Evolutionary conservation across 768 basidiomycete genomes (phyloP).

Genomic region (Lentinula guzmanii): DNA sequence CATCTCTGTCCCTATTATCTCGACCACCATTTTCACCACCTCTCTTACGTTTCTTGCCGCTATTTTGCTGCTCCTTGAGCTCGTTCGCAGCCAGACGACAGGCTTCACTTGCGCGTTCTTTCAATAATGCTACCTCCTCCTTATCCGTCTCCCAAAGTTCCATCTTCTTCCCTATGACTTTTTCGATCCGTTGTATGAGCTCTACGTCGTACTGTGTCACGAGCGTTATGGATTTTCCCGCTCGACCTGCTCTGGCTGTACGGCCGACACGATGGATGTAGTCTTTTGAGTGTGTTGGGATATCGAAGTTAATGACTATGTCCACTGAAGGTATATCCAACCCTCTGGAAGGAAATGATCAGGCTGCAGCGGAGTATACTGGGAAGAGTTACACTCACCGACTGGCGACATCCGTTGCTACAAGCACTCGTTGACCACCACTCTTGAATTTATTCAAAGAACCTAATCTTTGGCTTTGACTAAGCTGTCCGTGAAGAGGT

Average conservation of each 20-base stretch:
- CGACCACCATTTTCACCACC: constrained; percentile 55
- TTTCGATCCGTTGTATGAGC: constrained; percentile 90
- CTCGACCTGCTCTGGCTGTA: constrained; percentile 95
- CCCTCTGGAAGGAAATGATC: constrained; percentile 45
- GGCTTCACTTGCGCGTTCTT: constrained; percentile 88
- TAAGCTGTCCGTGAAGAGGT: constrained; percentile 92
- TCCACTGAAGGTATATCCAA: constrained; percentile 96
- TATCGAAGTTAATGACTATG: constrained; percentile 95
- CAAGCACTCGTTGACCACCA: constrained; percentile 84
- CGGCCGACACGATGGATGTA: constrained; percentile 98
- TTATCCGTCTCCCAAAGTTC: constrained; percentile 80
- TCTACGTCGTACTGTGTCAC: constrained; percentile 99
- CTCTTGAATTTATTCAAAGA: constrained; percentile 94
- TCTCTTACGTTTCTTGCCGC: constrained; percentile 61
- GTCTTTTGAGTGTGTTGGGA: constrained; percentile 97
- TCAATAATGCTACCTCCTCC: constrained; percentile 81
- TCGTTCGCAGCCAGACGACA: constrained; percentile 22
- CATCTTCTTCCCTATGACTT: constrained; percentile 89
- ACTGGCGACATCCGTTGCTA: constrained; percentile 96
- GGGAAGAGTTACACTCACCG: constrained; percentile 42
- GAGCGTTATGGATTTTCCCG: constrained; percentile 95
- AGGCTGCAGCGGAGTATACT: constrained; percentile 64
- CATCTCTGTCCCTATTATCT: constrained; percentile 89
- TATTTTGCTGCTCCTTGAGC: constrained; percentile 44
- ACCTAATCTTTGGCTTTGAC: constrained; percentile 88